A percentile compares a stretch with the other conserved stretches of the same genome.
These are phyloP conservation scores for Nicotiana rustica DNA, from an alignment of 305 asterid species.

Conservation along the genomic window DNA sequence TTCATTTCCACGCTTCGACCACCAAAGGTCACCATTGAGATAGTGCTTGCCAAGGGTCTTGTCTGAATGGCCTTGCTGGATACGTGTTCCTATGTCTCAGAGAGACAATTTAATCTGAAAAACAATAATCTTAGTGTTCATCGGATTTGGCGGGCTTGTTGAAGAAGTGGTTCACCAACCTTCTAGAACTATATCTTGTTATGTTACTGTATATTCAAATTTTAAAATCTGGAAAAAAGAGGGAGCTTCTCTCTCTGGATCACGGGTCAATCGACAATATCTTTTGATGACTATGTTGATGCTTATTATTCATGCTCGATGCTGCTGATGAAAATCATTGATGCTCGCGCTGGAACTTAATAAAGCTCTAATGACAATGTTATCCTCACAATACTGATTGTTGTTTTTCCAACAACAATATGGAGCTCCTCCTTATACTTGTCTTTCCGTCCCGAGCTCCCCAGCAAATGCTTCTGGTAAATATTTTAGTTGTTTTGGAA, in stretches of 20 bases:
- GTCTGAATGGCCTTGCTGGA: neutral
- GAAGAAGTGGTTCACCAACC: neutral
- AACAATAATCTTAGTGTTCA: neutral
- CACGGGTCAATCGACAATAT: neutral
- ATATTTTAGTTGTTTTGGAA: neutral
- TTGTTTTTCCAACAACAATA: neutral
- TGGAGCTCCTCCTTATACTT: neutral
- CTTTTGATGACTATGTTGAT: neutral
- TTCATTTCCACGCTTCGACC: neutral
- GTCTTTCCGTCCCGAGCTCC: no score
- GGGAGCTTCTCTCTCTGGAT: neutral
- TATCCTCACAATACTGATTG: neutral
- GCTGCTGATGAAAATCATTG: neutral
- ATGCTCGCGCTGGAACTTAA: neutral
- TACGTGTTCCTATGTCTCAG: neutral
- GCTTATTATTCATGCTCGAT: neutral
- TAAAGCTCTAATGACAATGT: neutral
- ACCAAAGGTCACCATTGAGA: slow-evolving; percentile 1
- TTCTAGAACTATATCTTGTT: neutral
- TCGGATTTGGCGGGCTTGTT: neutral
- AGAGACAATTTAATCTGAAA: neutral
- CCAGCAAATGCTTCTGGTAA: neutral
- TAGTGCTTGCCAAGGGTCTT: neutral
- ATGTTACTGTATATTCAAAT: neutral
- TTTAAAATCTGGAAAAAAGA: neutral